Conservation (phyloP, 495 filamentous ascomycete genomes). For the Neurospora sp. region DNA sequence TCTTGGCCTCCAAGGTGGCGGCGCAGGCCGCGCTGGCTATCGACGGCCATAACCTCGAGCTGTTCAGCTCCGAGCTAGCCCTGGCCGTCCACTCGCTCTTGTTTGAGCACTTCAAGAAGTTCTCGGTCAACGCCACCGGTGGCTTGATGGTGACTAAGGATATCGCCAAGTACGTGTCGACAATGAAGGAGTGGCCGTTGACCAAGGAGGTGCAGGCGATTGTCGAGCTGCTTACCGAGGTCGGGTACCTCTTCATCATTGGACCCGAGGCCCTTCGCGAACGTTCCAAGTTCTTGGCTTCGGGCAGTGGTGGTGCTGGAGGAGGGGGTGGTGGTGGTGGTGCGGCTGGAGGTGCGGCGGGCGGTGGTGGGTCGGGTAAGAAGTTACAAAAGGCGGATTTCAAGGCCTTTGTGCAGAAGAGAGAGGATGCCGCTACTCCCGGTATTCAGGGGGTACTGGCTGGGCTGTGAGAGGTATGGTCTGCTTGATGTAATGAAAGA, state of each 20-base stretch:
- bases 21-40: slow-evolving; percentile 53
- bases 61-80: slow-evolving; percentile 78
- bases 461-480: slow-evolving; percentile 23
- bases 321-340: slow-evolving; percentile 1
- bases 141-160: slow-evolving; percentile 95
- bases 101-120: slow-evolving; percentile 89
- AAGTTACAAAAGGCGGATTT: slow-evolving; percentile 61
- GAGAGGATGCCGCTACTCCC: slow-evolving; percentile 72
- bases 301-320: slow-evolving; percentile 1
- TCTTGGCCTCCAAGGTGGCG: slow-evolving; percentile 55
- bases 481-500: not conserved
- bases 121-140: slow-evolving; percentile 80
- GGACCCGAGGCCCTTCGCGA: slow-evolving; percentile 80
- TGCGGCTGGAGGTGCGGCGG: slow-evolving; percentile 15
- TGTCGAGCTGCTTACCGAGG: slow-evolving; percentile 81
- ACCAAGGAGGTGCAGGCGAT: slow-evolving; percentile 56
- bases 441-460: slow-evolving; percentile 73
- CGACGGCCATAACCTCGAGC: slow-evolving; percentile 64
- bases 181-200: slow-evolving; percentile 67
- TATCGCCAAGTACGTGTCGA: slow-evolving; percentile 76
- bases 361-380: slow-evolving; percentile 26
- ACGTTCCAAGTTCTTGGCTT: slow-evolving; percentile 50
- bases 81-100: slow-evolving; percentile 64
- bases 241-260: slow-evolving; percentile 95
- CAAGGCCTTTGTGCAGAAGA: slow-evolving; percentile 66